Percentiles rank a stretch among this genome's conserved stretches.
These are phyloP conservation scores for Penicillium sp. DNA, from an alignment of 2,329 filamentous ascomycete genomes.

Conservation along the genomic window DNA sequence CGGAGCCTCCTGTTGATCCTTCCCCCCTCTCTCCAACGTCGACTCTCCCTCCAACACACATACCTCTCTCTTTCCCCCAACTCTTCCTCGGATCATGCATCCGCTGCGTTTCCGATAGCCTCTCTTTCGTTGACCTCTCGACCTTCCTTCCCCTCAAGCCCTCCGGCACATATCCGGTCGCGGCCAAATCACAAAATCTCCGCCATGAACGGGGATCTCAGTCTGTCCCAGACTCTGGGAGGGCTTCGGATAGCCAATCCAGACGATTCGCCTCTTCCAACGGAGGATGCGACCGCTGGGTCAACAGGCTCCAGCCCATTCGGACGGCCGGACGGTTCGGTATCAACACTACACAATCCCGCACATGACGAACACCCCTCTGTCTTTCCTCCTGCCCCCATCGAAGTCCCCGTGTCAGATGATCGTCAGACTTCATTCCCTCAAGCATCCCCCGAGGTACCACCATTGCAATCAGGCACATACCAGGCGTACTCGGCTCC, in stretches of 20 bases:
- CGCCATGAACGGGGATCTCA: conserved; percentile 87
- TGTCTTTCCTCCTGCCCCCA: conserved; percentile 22
- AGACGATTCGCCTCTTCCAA: conserved; percentile 63
- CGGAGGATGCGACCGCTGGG: conserved; percentile 36
- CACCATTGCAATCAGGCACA: conserved; percentile 41
- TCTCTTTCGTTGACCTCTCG: conserved; percentile 15
- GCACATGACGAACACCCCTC: conserved; percentile 21
- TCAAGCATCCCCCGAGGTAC: conserved; percentile 45
- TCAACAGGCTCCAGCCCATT: conserved; percentile 23
- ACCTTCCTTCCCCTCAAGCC: conserved; percentile 8
- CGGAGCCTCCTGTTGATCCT: conserved; percentile 29
- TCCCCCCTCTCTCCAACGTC: conserved; percentile 12
- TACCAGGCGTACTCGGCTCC: conserved; percentile 47
- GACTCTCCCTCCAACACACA: conserved; percentile 1
- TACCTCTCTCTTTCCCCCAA: conserved; percentile 1
- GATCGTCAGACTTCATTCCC: conserved; percentile 46
- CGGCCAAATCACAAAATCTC: conserved; percentile 11
- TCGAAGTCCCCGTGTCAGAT: conserved; percentile 31
- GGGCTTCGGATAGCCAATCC: conserved; percentile 96
- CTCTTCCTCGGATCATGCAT: conserved; percentile 32
- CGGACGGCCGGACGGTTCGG: conserved; percentile 23
- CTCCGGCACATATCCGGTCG: background rate
- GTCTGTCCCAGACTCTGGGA: conserved; percentile 86
- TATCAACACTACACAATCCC: conserved; percentile 28
- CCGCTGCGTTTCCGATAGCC: conserved; percentile 31